A percentile compares a stretch with the other conserved stretches of the same genome.
phyloP scores from a whole-genome alignment of 805 yeast genomes.

The Blastobotrys peoriensis region DNA sequence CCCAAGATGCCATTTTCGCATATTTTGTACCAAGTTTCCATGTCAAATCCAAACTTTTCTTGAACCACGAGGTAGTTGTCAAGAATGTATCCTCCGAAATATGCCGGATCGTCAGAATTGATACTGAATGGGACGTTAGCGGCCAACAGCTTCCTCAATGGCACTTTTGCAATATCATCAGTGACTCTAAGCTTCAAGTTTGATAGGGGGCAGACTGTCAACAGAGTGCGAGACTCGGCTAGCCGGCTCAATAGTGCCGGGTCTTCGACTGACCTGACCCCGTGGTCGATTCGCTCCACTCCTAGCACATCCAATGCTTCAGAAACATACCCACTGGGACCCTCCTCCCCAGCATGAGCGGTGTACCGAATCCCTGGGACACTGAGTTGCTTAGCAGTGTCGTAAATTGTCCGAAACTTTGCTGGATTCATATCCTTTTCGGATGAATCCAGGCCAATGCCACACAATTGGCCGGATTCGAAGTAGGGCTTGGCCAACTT shows the following conservation, averaged over 20 bases:
- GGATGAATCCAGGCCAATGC: constrained; percentile 76
- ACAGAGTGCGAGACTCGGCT: constrained; percentile 48
- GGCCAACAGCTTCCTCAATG: constrained; percentile 55
- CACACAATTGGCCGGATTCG: constrained; percentile 56
- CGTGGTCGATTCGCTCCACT: constrained; percentile 75
- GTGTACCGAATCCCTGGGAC: constrained; percentile 54
- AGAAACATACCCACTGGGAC: constrained; percentile 62
- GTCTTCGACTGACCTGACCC: constrained; percentile 58
- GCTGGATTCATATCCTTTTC: constrained; percentile 76
- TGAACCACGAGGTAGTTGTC: constrained; percentile 70
- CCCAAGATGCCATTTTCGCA: constrained; percentile 64
- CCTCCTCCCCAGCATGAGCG: constrained; percentile 90
- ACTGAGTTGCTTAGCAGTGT: constrained; percentile 39
- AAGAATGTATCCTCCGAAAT: constrained; percentile 77
- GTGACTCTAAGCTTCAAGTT: constrained; percentile 74
- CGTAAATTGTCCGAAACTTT: constrained; percentile 59
- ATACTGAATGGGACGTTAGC: constrained; percentile 63
- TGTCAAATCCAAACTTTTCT: constrained; percentile 54
- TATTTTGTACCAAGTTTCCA: constrained; percentile 55
- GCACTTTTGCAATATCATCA: constrained; percentile 58
- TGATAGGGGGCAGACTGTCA: constrained; percentile 73
- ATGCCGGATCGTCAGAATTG: constrained; percentile 77
- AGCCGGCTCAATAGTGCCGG: constrained; percentile 49
- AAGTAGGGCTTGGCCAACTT: constrained; percentile 47
- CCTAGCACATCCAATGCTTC: constrained; percentile 53